Evolutionary conservation across 345 rosid genomes (phyloP).

Genomic region (Salix suchowensis): DNA sequence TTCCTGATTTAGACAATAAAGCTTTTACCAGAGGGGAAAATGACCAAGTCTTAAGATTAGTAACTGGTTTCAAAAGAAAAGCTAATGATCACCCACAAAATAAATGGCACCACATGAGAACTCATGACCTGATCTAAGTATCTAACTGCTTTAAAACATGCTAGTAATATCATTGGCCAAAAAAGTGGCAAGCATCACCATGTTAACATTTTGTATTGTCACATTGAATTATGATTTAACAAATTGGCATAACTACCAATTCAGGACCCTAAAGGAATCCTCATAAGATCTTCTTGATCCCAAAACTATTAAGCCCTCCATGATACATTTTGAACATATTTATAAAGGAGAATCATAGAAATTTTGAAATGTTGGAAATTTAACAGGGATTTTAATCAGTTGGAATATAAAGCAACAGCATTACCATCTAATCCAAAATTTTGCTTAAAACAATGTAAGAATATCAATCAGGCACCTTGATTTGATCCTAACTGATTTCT

Average conservation of each 20-base stretch:
- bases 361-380: neutral
- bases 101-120: neutral
- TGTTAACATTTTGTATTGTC: neutral
- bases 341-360: neutral
- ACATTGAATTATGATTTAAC: neutral
- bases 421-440: neutral
- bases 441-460: neutral
- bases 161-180: neutral
- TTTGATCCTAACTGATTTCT: constrained; percentile 1
- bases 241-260: neutral
- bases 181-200: neutral
- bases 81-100: neutral
- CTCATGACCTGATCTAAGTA: neutral
- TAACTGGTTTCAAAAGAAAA: neutral
- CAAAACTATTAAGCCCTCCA: neutral
- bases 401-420: neutral
- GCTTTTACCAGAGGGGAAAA: neutral
- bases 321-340: neutral
- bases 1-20: neutral
- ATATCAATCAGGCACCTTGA: constrained; percentile 2
- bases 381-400: neutral
- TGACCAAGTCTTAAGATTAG: neutral
- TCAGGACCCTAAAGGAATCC: neutral
- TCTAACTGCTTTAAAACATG: neutral
- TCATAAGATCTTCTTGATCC: neutral